Evolutionary conservation across 805 yeast genomes (phyloP).

Genomic region (Kuraishia cidri): DNA sequence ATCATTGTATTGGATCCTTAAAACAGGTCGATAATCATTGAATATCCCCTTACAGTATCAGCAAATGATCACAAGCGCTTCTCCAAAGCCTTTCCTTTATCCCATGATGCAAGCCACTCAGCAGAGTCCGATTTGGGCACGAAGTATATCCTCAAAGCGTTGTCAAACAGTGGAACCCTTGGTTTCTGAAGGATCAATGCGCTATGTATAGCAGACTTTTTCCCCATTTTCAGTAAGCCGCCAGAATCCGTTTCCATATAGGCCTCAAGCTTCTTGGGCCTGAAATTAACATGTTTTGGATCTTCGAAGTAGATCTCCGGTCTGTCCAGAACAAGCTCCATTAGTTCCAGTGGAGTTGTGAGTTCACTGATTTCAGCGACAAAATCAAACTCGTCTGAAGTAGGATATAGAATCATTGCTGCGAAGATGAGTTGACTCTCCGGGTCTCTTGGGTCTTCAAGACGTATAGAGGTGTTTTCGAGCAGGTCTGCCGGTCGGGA

Average conservation of each 20-base stretch:
- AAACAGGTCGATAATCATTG: too few species aligned
- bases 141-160: constrained; percentile 59
- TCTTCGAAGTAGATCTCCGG: constrained; percentile 64
- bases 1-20: too few species aligned
- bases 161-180: constrained; percentile 69
- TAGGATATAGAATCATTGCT: constrained; percentile 72
- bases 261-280: constrained; percentile 50
- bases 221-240: constrained; percentile 81
- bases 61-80: not conserved
- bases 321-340: constrained; percentile 52
- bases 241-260: constrained; percentile 79
- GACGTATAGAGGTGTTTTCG: constrained; percentile 38
- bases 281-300: constrained; percentile 53
- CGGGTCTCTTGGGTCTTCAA: constrained; percentile 58
- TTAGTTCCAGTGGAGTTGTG: constrained; percentile 52
- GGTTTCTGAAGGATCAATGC: constrained; percentile 57
- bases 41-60: not conserved
- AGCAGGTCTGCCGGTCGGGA: constrained; percentile 48
- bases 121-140: constrained; percentile 67
- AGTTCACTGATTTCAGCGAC: constrained; percentile 69
- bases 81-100: constrained; percentile 43
- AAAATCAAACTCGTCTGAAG: constrained; percentile 77
- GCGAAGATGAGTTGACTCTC: constrained; percentile 82
- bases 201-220: constrained; percentile 56
- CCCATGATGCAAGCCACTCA: constrained; percentile 63